Evolutionary conservation across 116 monocot genomes (phyloP), one percentile per base, ranked within the genome.

Genomic region (Iris pallida): DNA sequence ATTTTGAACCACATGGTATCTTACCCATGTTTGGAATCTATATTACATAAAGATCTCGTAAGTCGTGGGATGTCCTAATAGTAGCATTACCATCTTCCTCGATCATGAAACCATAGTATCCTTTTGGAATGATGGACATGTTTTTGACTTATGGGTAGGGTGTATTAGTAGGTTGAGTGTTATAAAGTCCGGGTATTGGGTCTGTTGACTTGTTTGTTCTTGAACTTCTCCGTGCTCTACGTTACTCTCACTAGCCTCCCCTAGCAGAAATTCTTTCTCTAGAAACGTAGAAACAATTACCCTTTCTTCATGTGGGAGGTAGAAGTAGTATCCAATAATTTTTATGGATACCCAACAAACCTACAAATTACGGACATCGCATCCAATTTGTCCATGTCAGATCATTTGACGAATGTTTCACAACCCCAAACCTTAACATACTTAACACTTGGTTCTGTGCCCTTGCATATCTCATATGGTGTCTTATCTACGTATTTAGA

Each of bases 371-470:
- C 7, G 0, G 18, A 57, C 17, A 12, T 12, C 17, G 57, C 30
- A 30, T 30, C 57, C n/a, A 57, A 16, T n/a, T 57, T 57, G 17
- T 19, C 4, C 13, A 16, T 12, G 8, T n/a, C 17, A 6, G 13
- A n/a, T 16, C 2, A 2, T 19, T 19, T 57, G 17, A 57, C 57
- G 17, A 16, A 57, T 12, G 57, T 16, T 17, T 4, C 0, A 18
- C 18, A 57, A n/a, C 57, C 57, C 57, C 57, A 57, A 15, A 12
- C n/a, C 57, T 57, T 57, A 57, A 57, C 16, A 57, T 12, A 57
- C 14, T 19, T 57, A 57, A 57, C 4, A 19, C 17, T n/a, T 7
- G 57, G 6, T 12, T 57, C 8, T n/a, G 13, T 57, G 6, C 18
- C 57, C 16, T n/a, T 19, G 1, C 57, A 57, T 57, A 57, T 15